Base-by-base conservation (phyloP, 208 protist species). In the Angomonas desouzai region DNA sequence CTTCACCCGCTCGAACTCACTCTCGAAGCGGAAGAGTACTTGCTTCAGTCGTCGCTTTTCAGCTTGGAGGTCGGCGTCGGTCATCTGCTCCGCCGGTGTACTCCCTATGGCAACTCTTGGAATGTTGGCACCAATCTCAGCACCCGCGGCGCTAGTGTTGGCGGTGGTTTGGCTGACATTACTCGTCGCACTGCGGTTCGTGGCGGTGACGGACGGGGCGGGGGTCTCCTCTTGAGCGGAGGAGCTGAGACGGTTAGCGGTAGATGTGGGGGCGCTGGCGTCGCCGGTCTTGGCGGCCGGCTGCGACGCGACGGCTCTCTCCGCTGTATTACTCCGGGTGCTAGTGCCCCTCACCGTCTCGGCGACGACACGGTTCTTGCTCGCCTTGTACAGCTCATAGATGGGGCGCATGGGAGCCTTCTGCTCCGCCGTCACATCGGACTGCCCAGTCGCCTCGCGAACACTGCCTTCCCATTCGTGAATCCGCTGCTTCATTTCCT, bases 401-500 rank as follows among this genome's bases (percentile, higher is more conserved):
- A 94, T 87, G 64, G 77, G 77, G 25, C 80, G 84, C 63, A 94
- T 62, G 29, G 70, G 68, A 0, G 75, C 74, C 69, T 94, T 94
- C 28, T 94, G 75, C 49, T 91, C 78, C 22, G 79, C 64, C 34
- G 66, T 74, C 27, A 89, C 83, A 22, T 88, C 78, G 20, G 66
- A 65, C 57, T 86, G 81, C 7, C 83, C 85, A 1, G 67, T 85
- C 13, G 77, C 85, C 30, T 90, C 76, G 7, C 81, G 69, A 61
- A 92, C 76, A 16, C 80, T 68, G 18, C 74, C 76, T 70, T 94
- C 88, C 85, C 88, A 94, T 72, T 94, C 88, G 61, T 94, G 88
- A 65, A 94, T 92, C 55, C 83, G 84, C 66, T 88, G 80, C 62
- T 94, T 94, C 83, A 94, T 89, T 55, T 88, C 80, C 67, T 81